Conservation (phyloP, 495 filamentous ascomycete genomes). For the Penicillium salamii region DNA sequence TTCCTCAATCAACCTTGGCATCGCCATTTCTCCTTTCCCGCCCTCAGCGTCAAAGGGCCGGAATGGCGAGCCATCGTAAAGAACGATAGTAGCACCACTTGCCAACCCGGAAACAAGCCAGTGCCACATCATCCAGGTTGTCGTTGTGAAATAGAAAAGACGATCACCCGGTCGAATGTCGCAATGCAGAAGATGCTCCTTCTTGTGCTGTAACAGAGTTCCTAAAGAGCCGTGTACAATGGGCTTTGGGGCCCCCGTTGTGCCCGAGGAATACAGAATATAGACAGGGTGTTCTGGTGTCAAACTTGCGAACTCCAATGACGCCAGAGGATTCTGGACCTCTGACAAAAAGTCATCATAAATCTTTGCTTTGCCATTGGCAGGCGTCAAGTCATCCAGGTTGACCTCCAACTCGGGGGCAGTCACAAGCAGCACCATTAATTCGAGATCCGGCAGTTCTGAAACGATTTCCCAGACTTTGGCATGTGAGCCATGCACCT, state of each 20-base stretch:
- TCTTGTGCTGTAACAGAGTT: conserved; percentile 90
- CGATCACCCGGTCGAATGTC: conserved; percentile 63
- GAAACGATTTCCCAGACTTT: conserved; percentile 73
- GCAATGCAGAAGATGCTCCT: conserved; percentile 84
- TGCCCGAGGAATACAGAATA: conserved; percentile 83
- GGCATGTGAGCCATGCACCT: conserved; percentile 65
- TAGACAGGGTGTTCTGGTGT: conserved; percentile 83
- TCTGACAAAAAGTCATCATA: conserved; percentile 51
- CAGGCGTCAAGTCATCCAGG: conserved; percentile 43
- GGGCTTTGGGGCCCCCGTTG: conserved; percentile 87
- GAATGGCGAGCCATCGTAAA: conserved; percentile 91
- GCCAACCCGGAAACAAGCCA: conserved; percentile 85
- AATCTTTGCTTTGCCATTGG: conserved; percentile 47
- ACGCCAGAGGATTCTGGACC: conserved; percentile 38
- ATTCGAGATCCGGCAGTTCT: conserved; percentile 59
- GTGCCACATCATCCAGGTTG: conserved; percentile 98
- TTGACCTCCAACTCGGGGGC: conserved; percentile 47
- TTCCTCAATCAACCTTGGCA: conserved; percentile 68
- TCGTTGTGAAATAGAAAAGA: conserved; percentile 85
- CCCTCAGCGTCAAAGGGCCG: conserved; percentile 51
- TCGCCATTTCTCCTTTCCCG: conserved; percentile 61
- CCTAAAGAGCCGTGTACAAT: conserved; percentile 88
- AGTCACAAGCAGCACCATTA: conserved; percentile 68
- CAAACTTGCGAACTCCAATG: conserved; percentile 69
- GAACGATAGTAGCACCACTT: conserved; percentile 72